A percentile compares a stretch with the other conserved stretches of the same genome.
Evolutionary conservation across 352 stramenopile genomes (phyloP).

Genomic region (Globisporangium paroecandrum): DNA sequence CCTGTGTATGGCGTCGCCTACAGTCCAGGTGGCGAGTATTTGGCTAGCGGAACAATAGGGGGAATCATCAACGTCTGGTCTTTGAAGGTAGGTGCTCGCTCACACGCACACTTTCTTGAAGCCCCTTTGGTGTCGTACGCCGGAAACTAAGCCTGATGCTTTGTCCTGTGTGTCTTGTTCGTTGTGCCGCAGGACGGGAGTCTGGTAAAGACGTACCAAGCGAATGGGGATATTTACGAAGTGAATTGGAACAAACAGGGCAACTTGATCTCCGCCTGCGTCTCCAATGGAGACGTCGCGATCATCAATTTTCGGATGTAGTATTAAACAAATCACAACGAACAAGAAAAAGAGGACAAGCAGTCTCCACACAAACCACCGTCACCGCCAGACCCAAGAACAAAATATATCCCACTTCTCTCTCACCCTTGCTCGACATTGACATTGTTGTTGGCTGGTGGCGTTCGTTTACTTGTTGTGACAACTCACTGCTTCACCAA

Average conservation of each 20-base stretch:
- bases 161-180: background rate
- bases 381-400: conserved; percentile 3
- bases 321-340: conserved; percentile 58
- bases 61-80: conserved; percentile 98
- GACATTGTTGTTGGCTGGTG: conserved; percentile 6
- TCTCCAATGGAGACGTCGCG: conserved; percentile 82
- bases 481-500: conserved; percentile 16
- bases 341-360: conserved; percentile 15
- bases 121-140: background rate
- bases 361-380: background rate
- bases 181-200: conserved; percentile 47
- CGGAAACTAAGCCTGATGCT: conserved; percentile 29
- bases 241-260: conserved; percentile 96
- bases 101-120: background rate
- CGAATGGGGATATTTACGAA: conserved; percentile 97
- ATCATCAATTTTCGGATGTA: conserved; percentile 91
- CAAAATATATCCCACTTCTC: conserved; percentile 21
- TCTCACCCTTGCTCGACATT: conserved; percentile 5
- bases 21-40: conserved; percentile 89
- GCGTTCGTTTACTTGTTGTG: background rate
- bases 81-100: conserved; percentile 76
- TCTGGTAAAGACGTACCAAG: conserved; percentile 87
- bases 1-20: conserved; percentile 87
- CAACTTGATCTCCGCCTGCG: conserved; percentile 82
- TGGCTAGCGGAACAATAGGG: conserved; percentile 96